Evolutionary conservation across 768 basidiomycete genomes (phyloP).

Genomic region (Psilocybe azurescens): DNA sequence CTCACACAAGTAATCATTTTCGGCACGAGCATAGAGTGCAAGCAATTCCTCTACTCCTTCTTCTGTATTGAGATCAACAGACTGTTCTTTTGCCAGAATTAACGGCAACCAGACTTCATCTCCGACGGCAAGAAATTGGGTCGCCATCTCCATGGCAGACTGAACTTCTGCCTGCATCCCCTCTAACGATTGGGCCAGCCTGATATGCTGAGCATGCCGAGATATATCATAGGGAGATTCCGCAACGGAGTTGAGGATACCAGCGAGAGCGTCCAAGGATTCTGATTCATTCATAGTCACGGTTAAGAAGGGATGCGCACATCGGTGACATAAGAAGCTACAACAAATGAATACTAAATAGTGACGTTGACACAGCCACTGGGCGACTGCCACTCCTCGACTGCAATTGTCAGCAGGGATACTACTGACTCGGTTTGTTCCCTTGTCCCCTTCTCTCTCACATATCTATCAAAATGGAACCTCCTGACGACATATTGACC

Average conservation of each 20-base stretch:
- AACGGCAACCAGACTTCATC: slow-evolving; percentile 81
- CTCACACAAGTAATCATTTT: slow-evolving; percentile 82
- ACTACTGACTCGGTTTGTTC: not conserved
- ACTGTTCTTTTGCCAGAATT: slow-evolving; percentile 56
- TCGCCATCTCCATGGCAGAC: slow-evolving; percentile 70
- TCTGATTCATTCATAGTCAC: slow-evolving; percentile 51
- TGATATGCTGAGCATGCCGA: slow-evolving; percentile 72
- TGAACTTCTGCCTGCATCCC: slow-evolving; percentile 64
- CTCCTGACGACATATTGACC: not conserved
- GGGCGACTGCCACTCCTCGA: not conserved
- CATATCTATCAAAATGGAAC: slow-evolving; percentile 11
- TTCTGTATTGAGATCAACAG: slow-evolving; percentile 54
- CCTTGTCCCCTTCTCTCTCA: not conserved
- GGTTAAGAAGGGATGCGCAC: not conserved
- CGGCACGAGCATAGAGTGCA: slow-evolving; percentile 67
- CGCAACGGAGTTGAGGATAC: slow-evolving; percentile 61
- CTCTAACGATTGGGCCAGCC: slow-evolving; percentile 56
- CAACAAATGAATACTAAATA: not conserved
- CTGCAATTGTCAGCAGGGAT: slow-evolving; percentile 1
- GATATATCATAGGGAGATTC: slow-evolving; percentile 64
- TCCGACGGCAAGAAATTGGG: slow-evolving; percentile 64
- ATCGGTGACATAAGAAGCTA: slow-evolving; percentile 11
- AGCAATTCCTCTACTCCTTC: slow-evolving; percentile 61
- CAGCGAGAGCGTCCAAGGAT: slow-evolving; percentile 67
- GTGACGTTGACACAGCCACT: slow-evolving; percentile 14